Percentiles rank a stretch among this genome's conserved stretches.
Conservation (phyloP, 176 grass and related monocot species). For the Coix lacrymajobi region DNA sequence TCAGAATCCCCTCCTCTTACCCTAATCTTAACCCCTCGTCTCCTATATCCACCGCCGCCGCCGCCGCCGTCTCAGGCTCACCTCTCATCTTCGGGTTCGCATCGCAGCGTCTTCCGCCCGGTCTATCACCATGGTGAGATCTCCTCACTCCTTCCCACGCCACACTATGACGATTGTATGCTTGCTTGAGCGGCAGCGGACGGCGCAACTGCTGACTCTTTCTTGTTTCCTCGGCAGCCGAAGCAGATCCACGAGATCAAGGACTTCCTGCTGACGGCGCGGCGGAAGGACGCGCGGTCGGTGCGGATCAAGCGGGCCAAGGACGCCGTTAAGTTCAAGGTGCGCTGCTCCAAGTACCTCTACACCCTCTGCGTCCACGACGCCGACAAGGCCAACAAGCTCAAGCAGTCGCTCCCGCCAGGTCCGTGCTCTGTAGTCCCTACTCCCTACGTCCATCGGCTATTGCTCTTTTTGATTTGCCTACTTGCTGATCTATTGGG, state of each 20-base stretch:
- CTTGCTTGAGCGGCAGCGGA: background rate
- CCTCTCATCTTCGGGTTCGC: background rate
- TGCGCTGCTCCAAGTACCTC: slow-evolving; percentile 75
- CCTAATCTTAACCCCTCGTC: background rate
- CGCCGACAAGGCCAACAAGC: slow-evolving; percentile 80
- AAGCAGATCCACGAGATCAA: slow-evolving; percentile 94
- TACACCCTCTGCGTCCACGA: slow-evolving; percentile 86
- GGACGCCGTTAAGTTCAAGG: slow-evolving; percentile 86
- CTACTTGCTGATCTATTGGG: background rate
- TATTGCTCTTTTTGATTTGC: background rate
- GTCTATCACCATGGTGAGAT: slow-evolving; percentile 3
- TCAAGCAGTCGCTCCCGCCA: slow-evolving; percentile 81
- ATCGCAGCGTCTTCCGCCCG: background rate
- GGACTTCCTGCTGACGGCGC: slow-evolving; percentile 83
- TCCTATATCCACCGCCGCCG: background rate
- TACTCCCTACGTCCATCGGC: too few species aligned
- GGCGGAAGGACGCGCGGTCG: slow-evolving; percentile 74
- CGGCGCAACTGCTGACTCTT: background rate
- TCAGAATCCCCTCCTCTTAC: background rate
- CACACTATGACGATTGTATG: background rate
- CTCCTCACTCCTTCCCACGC: background rate
- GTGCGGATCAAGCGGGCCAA: slow-evolving; percentile 80
- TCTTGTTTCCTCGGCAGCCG: slow-evolving; percentile 34
- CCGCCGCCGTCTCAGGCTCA: background rate
- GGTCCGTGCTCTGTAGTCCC: slow-evolving; percentile 37